These are phyloP conservation scores for Phytophthora litchii DNA, from an alignment of 352 stramenopile species.

Conservation along the genomic window DNA sequence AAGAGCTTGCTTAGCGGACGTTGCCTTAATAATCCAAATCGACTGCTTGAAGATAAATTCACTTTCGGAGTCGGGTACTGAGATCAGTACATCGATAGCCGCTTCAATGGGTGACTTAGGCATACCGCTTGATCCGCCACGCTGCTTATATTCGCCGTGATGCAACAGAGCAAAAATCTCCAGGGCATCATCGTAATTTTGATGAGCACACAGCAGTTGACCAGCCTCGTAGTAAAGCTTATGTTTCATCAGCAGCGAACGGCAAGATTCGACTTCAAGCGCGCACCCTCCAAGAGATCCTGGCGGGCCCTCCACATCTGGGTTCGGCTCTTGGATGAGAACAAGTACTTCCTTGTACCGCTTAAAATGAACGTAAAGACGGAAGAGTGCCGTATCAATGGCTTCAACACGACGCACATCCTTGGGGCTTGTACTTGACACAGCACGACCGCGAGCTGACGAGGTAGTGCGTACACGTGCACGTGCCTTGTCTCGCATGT, in stretches of 20 bases:
- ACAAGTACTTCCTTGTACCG: constrained; percentile 79
- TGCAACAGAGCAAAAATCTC: constrained; percentile 86
- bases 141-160: constrained; percentile 84
- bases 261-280: constrained; percentile 71
- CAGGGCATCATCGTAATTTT: constrained; percentile 72
- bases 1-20: constrained; percentile 72
- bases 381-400: constrained; percentile 86
- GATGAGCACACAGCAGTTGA: constrained; percentile 69
- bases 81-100: constrained; percentile 88
- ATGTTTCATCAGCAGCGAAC: constrained; percentile 68
- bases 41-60: constrained; percentile 90
- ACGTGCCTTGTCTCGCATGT: constrained; percentile 74
- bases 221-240: constrained; percentile 85
- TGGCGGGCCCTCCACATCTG: constrained; percentile 45
- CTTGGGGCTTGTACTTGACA: constrained; percentile 52
- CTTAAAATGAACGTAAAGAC: constrained; percentile 80
- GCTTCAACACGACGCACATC: constrained; percentile 79
- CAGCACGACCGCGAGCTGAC: constrained; percentile 40
- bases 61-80: constrained; percentile 74
- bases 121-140: constrained; percentile 56
- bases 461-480: constrained; percentile 45
- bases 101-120: constrained; percentile 90
- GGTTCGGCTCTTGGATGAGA: constrained; percentile 76
- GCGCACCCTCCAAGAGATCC: constrained; percentile 51
- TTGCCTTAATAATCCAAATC: constrained; percentile 85